phyloP scores from a whole-genome alignment of 768 basidiomycete genomes.

The Termitomyces eurrhizus region DNA sequence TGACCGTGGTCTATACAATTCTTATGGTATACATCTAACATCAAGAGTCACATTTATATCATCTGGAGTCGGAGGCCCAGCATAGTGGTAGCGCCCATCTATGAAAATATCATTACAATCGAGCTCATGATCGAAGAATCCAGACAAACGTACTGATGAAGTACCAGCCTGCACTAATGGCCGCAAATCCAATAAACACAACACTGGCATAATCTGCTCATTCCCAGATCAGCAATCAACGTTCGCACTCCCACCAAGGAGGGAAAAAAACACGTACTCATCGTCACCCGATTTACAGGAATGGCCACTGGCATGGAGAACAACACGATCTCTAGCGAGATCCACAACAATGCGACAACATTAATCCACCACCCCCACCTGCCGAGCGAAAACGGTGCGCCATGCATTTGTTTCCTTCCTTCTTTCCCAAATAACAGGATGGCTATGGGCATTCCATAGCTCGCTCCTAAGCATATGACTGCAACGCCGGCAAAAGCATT shows the following conservation, averaged over 20 bases:
- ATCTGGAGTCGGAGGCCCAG: slow-evolving; percentile 36
- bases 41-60: not conserved
- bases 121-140: not conserved
- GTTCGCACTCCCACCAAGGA: not conserved
- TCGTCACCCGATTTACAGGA: slow-evolving; percentile 47
- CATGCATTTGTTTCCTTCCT: slow-evolving; percentile 38
- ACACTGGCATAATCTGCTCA: slow-evolving; percentile 60
- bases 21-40: not conserved
- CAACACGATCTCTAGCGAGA: slow-evolving; percentile 55
- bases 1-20: not conserved
- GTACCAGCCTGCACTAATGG: slow-evolving; percentile 61
- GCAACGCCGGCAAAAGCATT: slow-evolving; percentile 67
- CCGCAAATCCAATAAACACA: slow-evolving; percentile 62
- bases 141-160: slow-evolving; percentile 40
- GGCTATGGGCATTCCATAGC: slow-evolving; percentile 58
- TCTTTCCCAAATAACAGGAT: slow-evolving; percentile 38
- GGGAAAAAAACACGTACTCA: slow-evolving; percentile 31
- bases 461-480: slow-evolving; percentile 61
- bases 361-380: slow-evolving; percentile 44
- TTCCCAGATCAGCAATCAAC: not conserved
- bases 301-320: slow-evolving; percentile 67
- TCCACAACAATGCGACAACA: slow-evolving; percentile 52
- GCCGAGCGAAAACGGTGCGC: slow-evolving; percentile 51
- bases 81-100: slow-evolving; percentile 43
- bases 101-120: not conserved